phyloP scores from a whole-genome alignment of 1,284 basidiomycete genomes.

The Marasmius sp. region DNA sequence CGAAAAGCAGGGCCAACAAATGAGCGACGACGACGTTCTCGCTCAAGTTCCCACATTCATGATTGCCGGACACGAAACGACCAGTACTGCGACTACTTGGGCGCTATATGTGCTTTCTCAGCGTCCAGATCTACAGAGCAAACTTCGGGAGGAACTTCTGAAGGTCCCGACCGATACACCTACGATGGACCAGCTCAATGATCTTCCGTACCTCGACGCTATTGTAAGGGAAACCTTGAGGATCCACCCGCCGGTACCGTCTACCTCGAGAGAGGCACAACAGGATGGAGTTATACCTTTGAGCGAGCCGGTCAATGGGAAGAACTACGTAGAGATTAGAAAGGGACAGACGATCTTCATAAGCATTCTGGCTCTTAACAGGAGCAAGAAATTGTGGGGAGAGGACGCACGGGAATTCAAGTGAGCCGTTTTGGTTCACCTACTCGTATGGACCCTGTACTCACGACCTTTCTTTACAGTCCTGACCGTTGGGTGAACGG shows the following conservation, averaged over 20 bases:
- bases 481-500: conserved; percentile 60
- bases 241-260: conserved; percentile 60
- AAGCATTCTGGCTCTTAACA: conserved; percentile 49
- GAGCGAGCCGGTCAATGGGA: conserved; percentile 40
- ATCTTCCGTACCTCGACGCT: conserved; percentile 59
- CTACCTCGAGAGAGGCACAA: conserved; percentile 47
- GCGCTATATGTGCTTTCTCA: conserved; percentile 63
- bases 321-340: conserved; percentile 30
- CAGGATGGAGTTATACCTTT: conserved; percentile 65
- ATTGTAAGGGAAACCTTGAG: conserved; percentile 74
- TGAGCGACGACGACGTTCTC: conserved; percentile 74
- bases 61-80: conserved; percentile 79
- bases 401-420: conserved; percentile 52
- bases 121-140: conserved; percentile 55
- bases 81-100: conserved; percentile 31
- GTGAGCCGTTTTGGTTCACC: conserved; percentile 26
- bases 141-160: conserved; percentile 69
- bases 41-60: conserved; percentile 66
- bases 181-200: conserved; percentile 63
- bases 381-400: conserved; percentile 52
- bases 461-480: conserved; percentile 24
- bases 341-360: conserved; percentile 48
- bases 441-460: background rate
- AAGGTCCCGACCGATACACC: conserved; percentile 49
- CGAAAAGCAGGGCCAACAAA: conserved; percentile 51